Conservation (phyloP, 2,329 filamentous ascomycete species). For the Nectriaceae sp. region DNA sequence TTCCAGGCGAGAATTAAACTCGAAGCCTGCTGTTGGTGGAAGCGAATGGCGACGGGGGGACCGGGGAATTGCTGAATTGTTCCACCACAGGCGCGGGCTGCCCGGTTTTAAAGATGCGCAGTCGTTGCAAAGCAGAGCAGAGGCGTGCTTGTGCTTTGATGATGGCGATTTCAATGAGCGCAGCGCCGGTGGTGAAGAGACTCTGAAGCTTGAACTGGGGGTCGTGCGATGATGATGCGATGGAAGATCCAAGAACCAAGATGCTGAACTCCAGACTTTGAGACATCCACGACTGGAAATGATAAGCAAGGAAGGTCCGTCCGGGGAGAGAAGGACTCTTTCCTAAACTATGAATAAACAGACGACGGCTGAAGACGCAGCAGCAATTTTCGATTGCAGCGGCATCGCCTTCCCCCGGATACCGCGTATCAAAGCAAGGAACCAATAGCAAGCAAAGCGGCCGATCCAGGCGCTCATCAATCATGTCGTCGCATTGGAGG, state of each 20-base stretch:
- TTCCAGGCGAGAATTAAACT: constrained; percentile 11
- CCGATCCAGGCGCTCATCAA: constrained; percentile 9
- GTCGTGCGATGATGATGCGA: background rate
- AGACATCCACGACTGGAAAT: too few relatives aligned
- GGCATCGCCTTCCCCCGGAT: background rate
- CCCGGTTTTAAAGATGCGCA: background rate
- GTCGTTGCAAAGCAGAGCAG: background rate
- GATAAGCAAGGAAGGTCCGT: background rate
- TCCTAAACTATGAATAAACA: background rate
- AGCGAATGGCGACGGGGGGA: constrained; percentile 23
- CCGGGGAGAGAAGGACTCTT: background rate
- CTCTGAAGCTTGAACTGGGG: background rate
- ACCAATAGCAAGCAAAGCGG: too few relatives aligned
- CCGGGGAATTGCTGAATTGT: constrained; percentile 25
- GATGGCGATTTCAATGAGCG: background rate
- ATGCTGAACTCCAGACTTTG: too few relatives aligned
- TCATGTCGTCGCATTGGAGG: constrained; percentile 10
- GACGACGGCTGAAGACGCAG: background rate
- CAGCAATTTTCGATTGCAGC: background rate
- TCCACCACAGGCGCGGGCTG: constrained; percentile 28
- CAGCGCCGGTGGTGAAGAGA: background rate
- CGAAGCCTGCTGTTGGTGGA: constrained; percentile 30
- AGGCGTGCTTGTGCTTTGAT: background rate
- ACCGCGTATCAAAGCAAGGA: too few relatives aligned
- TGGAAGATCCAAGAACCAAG: background rate